Percentiles rank a stretch among this genome's conserved stretches.
These are phyloP conservation scores for Penicillium chermesinum DNA, from an alignment of 495 filamentous ascomycete species.

Conservation along the genomic window DNA sequence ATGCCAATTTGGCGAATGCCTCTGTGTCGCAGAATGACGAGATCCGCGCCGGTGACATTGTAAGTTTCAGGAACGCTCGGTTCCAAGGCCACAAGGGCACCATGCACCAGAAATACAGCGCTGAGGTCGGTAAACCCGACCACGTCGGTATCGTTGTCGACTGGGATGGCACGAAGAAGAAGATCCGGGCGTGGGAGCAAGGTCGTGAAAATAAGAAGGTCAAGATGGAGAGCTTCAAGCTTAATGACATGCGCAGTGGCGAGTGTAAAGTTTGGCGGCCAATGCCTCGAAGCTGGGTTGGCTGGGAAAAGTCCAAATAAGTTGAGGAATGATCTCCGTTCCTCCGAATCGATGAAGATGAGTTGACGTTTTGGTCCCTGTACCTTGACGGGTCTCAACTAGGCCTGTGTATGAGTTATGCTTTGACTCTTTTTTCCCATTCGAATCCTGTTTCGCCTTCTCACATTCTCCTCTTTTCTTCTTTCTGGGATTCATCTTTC, in stretches of 20 bases:
- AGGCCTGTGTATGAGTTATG: constrained; percentile 19
- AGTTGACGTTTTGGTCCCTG: constrained; percentile 11
- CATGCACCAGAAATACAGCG: constrained; percentile 88
- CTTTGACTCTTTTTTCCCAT: constrained; percentile 11
- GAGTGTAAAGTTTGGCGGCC: constrained; percentile 98
- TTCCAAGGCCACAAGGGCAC: constrained; percentile 95
- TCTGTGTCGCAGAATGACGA: constrained; percentile 85
- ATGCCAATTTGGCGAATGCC: constrained; percentile 91
- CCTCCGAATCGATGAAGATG: background rate
- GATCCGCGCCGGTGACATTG: constrained; percentile 89
- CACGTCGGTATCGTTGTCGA: constrained; percentile 96
- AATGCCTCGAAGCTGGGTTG: constrained; percentile 86
- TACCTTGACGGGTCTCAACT: constrained; percentile 16
- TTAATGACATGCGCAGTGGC: constrained; percentile 85
- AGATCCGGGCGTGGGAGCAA: constrained; percentile 92
- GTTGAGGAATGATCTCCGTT: constrained; percentile 12
- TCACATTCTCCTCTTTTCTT: constrained; percentile 11
- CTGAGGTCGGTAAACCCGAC: constrained; percentile 86
- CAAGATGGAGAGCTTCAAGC: constrained; percentile 86
- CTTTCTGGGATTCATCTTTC: constrained; percentile 9
- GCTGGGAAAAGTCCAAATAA: constrained; percentile 59
- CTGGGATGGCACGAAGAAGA: constrained; percentile 99
- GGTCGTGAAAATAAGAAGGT: constrained; percentile 92
- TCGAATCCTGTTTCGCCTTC: background rate
- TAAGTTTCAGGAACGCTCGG: constrained; percentile 87